Evolutionary conservation across 495 filamentous ascomycete genomes (phyloP).

Genomic region (Xanthoparmelia taractica): DNA sequence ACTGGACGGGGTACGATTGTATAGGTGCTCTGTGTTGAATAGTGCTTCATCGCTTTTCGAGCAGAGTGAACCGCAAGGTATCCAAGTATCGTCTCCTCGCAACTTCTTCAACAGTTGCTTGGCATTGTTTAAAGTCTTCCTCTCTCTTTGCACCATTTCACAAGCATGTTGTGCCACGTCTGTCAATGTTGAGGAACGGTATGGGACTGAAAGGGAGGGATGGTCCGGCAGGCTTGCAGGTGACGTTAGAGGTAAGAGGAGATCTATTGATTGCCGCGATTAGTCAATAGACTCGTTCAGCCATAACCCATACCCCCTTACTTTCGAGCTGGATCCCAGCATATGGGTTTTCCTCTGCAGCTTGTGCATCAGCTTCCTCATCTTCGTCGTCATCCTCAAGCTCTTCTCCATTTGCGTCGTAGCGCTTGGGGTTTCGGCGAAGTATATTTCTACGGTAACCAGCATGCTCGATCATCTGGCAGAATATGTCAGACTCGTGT

Average conservation of each 20-base stretch:
- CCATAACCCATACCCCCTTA: constrained; percentile 35
- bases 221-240: constrained; percentile 79
- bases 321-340: constrained; percentile 73
- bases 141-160: constrained; percentile 70
- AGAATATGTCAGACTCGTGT: constrained; percentile 10
- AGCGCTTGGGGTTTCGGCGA: constrained; percentile 59
- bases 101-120: constrained; percentile 71
- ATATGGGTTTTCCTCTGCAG: constrained; percentile 76
- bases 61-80: constrained; percentile 58
- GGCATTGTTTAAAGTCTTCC: constrained; percentile 62
- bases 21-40: constrained; percentile 22
- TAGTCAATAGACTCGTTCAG: neutral
- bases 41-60: constrained; percentile 43
- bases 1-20: constrained; percentile 7
- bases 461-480: constrained; percentile 71
- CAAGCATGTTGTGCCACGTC: constrained; percentile 63
- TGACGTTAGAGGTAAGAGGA: constrained; percentile 79
- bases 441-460: constrained; percentile 82
- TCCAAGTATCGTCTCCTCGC: constrained; percentile 72
- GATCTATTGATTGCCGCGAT: constrained; percentile 43
- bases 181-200: constrained; percentile 71
- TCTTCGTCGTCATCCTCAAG: constrained; percentile 72
- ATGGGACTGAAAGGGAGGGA: constrained; percentile 74
- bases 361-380: constrained; percentile 61
- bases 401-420: constrained; percentile 83